Base-by-base conservation (phyloP, 1,139 yeast species). In the Candida mesenterica region DNA sequence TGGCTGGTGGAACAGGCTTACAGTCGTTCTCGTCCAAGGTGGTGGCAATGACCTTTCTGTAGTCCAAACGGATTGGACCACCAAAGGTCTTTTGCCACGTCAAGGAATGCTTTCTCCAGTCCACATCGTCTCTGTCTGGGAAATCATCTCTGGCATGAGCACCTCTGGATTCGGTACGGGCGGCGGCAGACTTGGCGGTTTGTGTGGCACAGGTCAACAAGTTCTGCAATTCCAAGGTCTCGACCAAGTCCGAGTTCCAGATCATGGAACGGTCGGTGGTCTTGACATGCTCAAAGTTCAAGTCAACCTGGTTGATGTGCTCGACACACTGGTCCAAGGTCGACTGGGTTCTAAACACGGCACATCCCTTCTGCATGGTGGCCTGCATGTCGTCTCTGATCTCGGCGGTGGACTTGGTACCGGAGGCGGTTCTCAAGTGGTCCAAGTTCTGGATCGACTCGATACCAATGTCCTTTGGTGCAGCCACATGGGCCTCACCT, bases 71-170 rank as follows among this genome's bases (percentile, higher is more conserved):
- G 36, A 88, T 89, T 39, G 75, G 73, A 34, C 76, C 92, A 55
- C 94, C 95, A 45, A 73, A 72, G 29, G 68, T 64, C 41, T 66
- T 58, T 73, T 92, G 97, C 88, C 95, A 92, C 37, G 97, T 87
- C 60, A 92, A 74, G 35, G 97, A 79, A 70, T 92, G 98, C 75
- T 92, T 92, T 94, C 89, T 88, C 98, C 98, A 92, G 75, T 88
- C 73, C 43, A 61, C 89, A 62, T 92, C 98, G 59, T 92, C 96
- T 80, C 98, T 88, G 44, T 81, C 82, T 57, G 95, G 97, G 73
- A 67, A 90, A 66, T 92, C 98, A 67, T 92, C 98, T 75, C 97
- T 85, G 46, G 98, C 97, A 59, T 92, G 98, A 36, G 98, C 98
- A 73, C 98, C 98, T 77, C 98, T 88, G 32, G 97, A 89, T 73